Percentiles rank a stretch among this genome's conserved stretches.
phyloP scores from a whole-genome alignment of 108 stramenopile genomes.

The Chaetoceros muelleri region DNA sequence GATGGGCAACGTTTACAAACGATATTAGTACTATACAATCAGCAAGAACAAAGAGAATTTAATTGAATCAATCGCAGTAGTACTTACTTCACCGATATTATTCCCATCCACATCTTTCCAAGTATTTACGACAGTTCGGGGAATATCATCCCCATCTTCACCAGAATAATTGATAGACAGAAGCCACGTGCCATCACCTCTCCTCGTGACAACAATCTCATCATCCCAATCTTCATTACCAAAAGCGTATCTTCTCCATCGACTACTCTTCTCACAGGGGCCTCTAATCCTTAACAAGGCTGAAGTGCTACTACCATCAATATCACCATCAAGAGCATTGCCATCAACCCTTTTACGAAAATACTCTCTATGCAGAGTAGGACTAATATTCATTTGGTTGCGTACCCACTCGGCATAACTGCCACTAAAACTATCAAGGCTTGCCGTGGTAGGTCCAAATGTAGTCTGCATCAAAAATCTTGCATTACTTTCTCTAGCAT shows the following conservation, averaged over 20 bases:
- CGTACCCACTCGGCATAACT: slow-evolving; percentile 9
- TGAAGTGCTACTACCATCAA: neutral
- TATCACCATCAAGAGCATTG: neutral
- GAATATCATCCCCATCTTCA: no score
- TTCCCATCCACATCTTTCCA: neutral
- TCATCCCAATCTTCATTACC: slow-evolving; percentile 17
- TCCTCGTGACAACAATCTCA: slow-evolving; percentile 1
- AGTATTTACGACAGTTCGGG: neutral
- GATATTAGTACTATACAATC: neutral
- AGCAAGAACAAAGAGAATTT: no score
- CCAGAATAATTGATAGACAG: neutral
- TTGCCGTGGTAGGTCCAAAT: slow-evolving; percentile 31
- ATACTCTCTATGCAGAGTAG: slow-evolving; percentile 30
- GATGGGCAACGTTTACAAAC: no score
- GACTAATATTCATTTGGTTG: slow-evolving; percentile 18
- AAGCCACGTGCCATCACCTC: neutral
- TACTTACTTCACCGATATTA: neutral
- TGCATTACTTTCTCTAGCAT: neutral
- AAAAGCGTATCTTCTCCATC: slow-evolving; percentile 11
- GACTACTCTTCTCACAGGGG: slow-evolving; percentile 31
- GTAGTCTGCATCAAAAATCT: slow-evolving; percentile 48
- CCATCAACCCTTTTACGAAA: slow-evolving; percentile 23
- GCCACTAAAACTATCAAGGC: slow-evolving; percentile 18
- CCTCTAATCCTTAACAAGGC: slow-evolving; percentile 20
- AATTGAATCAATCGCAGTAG: no score